These are phyloP conservation scores for Solanum pinnatisectum DNA, from an alignment of 257 asterid species.

Conservation along the genomic window DNA sequence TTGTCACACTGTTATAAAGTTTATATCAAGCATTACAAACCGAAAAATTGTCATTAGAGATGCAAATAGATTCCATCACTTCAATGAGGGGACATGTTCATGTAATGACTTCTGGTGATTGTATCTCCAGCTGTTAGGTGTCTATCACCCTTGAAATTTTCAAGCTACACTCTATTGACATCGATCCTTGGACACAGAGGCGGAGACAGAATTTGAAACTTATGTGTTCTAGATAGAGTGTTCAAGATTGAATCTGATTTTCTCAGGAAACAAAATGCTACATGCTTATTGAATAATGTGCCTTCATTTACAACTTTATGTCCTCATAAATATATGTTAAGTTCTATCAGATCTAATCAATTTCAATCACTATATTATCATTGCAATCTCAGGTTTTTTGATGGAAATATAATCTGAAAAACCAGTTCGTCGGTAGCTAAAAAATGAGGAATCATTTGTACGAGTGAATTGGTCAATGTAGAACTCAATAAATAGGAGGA, in stretches of 20 bases:
- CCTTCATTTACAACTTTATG: background rate
- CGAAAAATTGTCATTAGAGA: slow-evolving; percentile 61
- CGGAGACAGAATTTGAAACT: background rate
- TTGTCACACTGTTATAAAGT: slow-evolving; percentile 56
- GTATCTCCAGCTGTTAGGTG: background rate
- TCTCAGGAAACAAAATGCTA: background rate
- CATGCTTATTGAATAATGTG: background rate
- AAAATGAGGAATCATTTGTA: background rate
- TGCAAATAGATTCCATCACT: slow-evolving; percentile 61
- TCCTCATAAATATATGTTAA: background rate
- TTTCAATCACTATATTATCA: background rate
- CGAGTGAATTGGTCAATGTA: background rate
- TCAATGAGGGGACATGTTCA: slow-evolving; percentile 52
- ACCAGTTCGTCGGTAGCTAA: background rate
- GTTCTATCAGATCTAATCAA: background rate
- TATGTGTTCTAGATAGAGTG: background rate
- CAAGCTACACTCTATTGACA: background rate
- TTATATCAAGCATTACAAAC: slow-evolving; percentile 27
- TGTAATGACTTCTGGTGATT: slow-evolving; percentile 59
- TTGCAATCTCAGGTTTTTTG: background rate
- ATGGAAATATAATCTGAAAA: background rate
- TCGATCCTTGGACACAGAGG: background rate
- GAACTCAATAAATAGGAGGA: background rate
- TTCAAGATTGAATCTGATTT: background rate
- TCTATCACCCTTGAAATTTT: background rate